Base-by-base conservation (phyloP, 1,284 basidiomycete species). In the Microbotryum lychnidis-dioicae region DNA sequence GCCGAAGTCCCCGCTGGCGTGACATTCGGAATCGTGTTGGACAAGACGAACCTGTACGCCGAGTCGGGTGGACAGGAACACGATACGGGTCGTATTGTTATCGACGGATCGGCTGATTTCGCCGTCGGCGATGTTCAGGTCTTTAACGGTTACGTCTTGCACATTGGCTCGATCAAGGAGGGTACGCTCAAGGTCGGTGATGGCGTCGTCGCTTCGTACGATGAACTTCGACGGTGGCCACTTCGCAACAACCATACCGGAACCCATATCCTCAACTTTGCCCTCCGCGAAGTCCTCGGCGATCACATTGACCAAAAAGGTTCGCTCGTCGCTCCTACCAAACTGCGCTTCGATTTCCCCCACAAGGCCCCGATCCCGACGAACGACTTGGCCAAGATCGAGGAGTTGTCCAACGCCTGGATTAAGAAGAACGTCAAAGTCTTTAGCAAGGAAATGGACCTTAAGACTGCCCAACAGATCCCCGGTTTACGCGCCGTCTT, bases 301-400 rank as follows among this genome's bases (percentile, higher is more conserved):
- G 91, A 97, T 73, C 93, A 97, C 73, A 87, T 97, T 62, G 93
- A 98, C 76, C 96, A 98, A 76, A 96, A 91, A 75, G 96, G 96
- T 21, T 98, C 96, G 9, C 84, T 98, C 45, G 96, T 99, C 57
- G 91, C 94, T 1, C 90, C 91, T 0, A 85, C 85, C 54, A 97
- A 97, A 76, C 82, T 99, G 37, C 89, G 96, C 27, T 99, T 98
- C 78, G 96, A 99, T 77, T 98, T 98, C 76, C 93, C 90, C 29
- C 93, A 98, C 80, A 97, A 96, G 77, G 82, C 90, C 14, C 85
- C 86, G 64, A 87, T 97, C 64, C 75, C 82, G 20, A 74, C 84
- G 1, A 75, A 82, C 2, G 93, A 97, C 62, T 80, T 98, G 50
- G 73, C 77, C 52, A 86, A 86, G 76, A 93, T 99, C 70, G 93